A percentile compares a stretch with the other conserved stretches of the same genome.
Conservation (phyloP, 495 filamentous ascomycete genomes). For the Penicillium pancosmium region DNA sequence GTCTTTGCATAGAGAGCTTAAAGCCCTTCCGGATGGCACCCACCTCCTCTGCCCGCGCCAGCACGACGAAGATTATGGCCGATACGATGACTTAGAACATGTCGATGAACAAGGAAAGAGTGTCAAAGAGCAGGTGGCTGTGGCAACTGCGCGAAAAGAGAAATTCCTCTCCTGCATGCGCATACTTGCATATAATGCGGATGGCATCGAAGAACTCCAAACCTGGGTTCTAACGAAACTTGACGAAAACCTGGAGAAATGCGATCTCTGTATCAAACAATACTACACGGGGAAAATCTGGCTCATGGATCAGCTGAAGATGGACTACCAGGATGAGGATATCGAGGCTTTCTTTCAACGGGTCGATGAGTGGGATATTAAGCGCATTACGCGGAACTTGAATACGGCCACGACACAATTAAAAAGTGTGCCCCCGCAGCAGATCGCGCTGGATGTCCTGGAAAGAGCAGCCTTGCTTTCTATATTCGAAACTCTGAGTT, state of each 20-base stretch:
- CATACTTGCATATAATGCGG: conserved; percentile 66
- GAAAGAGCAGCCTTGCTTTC: conserved; percentile 55
- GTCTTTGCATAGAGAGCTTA: conserved; percentile 38
- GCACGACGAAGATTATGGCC: conserved; percentile 49
- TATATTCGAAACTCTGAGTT: conserved; percentile 67
- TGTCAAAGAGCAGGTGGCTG: conserved; percentile 41
- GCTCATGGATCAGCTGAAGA: conserved; percentile 61
- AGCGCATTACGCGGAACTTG: conserved; percentile 63
- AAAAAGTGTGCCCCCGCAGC: conserved; percentile 45
- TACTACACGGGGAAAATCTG: conserved; percentile 75
- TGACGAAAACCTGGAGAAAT: conserved; percentile 61
- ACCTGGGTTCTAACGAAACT: conserved; percentile 59
- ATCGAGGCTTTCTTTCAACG: conserved; percentile 57
- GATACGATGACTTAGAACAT: conserved; percentile 53
- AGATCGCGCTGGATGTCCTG: conserved; percentile 52
- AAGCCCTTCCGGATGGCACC: conserved; percentile 46
- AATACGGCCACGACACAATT: conserved; percentile 50
- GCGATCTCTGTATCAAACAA: conserved; percentile 76
- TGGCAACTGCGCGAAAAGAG: conserved; percentile 56
- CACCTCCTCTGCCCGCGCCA: conserved; percentile 56
- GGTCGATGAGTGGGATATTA: conserved; percentile 61
- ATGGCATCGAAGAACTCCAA: conserved; percentile 61
- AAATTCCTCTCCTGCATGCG: conserved; percentile 64
- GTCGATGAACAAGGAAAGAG: conserved; percentile 35
- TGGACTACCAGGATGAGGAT: conserved; percentile 64